Conservation (phyloP, 2,329 filamentous ascomycete species). For the Cladosporium velox region DNA sequence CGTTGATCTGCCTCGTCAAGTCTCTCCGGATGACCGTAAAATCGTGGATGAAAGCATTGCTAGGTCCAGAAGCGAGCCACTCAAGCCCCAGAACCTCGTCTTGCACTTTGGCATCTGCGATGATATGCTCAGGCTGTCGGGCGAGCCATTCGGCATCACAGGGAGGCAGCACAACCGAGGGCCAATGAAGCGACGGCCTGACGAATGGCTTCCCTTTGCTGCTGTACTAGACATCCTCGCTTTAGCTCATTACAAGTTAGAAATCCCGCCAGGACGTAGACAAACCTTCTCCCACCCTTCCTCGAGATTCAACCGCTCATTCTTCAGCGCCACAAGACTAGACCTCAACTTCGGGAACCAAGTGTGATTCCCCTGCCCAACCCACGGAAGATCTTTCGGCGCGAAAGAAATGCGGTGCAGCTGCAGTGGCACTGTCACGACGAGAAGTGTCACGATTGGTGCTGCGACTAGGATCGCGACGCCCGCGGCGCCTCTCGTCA, state of each 20-base stretch:
- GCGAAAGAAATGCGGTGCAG: slow-evolving; percentile 20
- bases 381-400: slow-evolving; percentile 23
- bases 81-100: slow-evolving; percentile 20
- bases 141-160: slow-evolving; percentile 21
- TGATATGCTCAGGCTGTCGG: slow-evolving; percentile 19
- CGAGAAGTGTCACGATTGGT: background rate
- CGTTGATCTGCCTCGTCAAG: slow-evolving; percentile 21
- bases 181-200: slow-evolving; percentile 22
- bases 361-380: slow-evolving; percentile 10
- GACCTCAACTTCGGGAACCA: slow-evolving; percentile 23
- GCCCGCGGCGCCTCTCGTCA: background rate
- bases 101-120: slow-evolving; percentile 17
- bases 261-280: background rate
- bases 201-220: slow-evolving; percentile 23
- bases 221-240: slow-evolving; percentile 15
- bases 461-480: background rate
- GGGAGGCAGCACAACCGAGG: slow-evolving; percentile 21
- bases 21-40: slow-evolving; percentile 23
- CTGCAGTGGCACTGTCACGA: slow-evolving; percentile 10
- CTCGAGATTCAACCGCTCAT: slow-evolving; percentile 16
- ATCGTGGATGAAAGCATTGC: slow-evolving; percentile 19
- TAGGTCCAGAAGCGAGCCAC: slow-evolving; percentile 21
- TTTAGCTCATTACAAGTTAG: background rate
- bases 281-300: slow-evolving; percentile 22
- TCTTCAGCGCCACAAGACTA: slow-evolving; percentile 12